Base-by-base conservation (phyloP, 257 asterid genomes). In the Solanum bulbocastanum region DNA sequence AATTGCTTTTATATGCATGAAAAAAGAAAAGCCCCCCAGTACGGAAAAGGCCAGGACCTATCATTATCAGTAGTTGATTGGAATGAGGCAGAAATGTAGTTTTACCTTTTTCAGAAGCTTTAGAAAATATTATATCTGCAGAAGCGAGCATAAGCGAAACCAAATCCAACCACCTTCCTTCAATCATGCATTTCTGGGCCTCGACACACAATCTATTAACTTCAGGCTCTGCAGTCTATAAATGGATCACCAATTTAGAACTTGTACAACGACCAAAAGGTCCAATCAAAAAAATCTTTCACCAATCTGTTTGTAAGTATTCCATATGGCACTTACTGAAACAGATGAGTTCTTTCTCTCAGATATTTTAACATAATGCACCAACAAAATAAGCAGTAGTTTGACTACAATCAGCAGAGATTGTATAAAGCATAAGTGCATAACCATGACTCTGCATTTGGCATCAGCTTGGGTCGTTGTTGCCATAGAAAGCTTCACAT, bases 21-120 rank as follows among this genome's bases (percentile, higher is more conserved):
- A 85, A 32, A 76, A 85, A 65, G 35, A 76, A 76, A 76, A 36
- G 3, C 36, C 52, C 84, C 62, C 1, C 27, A 79, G 39, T 44
- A 25, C 3, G 14, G 83, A 86, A 32, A 46, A 44, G 44, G 6
- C 11, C 20, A 71, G 82, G 79, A 86, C n/a, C 18, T 65, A 58
- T 69, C 87, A 66, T 44, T 20, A 74, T 18, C 40, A 86, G 44
- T 32, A 86, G 72, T 27, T 86, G 65, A 39, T 42, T 74, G 30
- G 62, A 23, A 32, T 69, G 68, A 27, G 62, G 66, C 65, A 86
- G 27, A 30, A 72, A 86, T 30, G 30, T 15, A 66, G 83, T n/a
- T 14, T 87, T 82, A 97, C 99, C 99, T 93, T 96, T 96, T 86
- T 97, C 99, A 16, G 98, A 91, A 84, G 98, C 98, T 89, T 96